Evolutionary conservation across 805 yeast genomes (phyloP).

Genomic region (Henningerozyma blattae): DNA sequence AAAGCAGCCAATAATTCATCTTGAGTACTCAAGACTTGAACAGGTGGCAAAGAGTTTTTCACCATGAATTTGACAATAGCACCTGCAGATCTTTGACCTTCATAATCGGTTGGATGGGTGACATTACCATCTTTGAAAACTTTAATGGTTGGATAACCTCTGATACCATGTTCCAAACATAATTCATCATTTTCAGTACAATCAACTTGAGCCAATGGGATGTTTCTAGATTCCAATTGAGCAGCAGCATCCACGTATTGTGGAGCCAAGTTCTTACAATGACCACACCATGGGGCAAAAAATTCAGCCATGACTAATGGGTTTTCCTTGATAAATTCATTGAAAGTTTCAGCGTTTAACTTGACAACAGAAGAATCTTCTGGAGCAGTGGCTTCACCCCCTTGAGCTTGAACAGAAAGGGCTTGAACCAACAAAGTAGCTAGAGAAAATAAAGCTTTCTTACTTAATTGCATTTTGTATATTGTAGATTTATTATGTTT

Average conservation of each 20-base stretch:
- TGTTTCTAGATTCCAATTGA: constrained; percentile 42
- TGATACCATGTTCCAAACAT: constrained; percentile 54
- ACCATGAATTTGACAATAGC: constrained; percentile 71
- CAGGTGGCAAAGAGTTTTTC: constrained; percentile 73
- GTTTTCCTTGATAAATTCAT: constrained; percentile 52
- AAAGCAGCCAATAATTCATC: constrained; percentile 38
- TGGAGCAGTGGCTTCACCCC: constrained; percentile 54
- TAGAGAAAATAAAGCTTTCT: constrained; percentile 10
- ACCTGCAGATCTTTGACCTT: constrained; percentile 74
- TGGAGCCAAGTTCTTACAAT: constrained; percentile 83
- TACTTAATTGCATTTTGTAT: constrained; percentile 6
- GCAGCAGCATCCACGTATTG: constrained; percentile 70
- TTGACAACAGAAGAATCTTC: constrained; percentile 81
- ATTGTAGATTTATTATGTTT: background rate
- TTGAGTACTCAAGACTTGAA: constrained; percentile 35
- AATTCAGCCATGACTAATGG: constrained; percentile 78
- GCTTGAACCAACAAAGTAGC: constrained; percentile 13
- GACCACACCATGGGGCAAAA: constrained; percentile 97
- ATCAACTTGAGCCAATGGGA: constrained; percentile 73
- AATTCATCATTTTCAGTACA: constrained; percentile 69
- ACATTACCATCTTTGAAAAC: constrained; percentile 46
- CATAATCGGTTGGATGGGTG: constrained; percentile 44
- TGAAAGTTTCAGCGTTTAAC: constrained; percentile 55
- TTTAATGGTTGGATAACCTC: constrained; percentile 79
- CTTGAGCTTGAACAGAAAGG: constrained; percentile 25